These are phyloP conservation scores for Diospyros kaki DNA, from an alignment of 148 eudicot genomes.

Conservation along the genomic window DNA sequence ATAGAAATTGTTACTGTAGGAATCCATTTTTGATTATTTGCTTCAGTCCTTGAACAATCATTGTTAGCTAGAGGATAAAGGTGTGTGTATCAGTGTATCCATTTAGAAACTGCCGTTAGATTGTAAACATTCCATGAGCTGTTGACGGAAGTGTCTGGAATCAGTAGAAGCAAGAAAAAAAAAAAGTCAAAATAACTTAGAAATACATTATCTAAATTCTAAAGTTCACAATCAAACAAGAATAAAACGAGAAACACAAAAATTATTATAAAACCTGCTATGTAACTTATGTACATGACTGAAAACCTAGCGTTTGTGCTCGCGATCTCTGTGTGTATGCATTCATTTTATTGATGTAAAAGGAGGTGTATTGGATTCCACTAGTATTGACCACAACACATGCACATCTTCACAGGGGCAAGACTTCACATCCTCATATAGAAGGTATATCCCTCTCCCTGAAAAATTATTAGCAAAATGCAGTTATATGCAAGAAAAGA, in stretches of 20 bases:
- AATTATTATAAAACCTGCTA: background rate
- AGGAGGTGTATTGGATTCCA: conserved; percentile 52
- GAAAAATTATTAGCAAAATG: conserved; percentile 7
- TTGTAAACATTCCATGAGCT: too few species aligned
- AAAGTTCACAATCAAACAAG: background rate
- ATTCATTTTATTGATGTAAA: conserved; percentile 42
- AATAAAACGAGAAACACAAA: background rate
- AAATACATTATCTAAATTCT: conserved; percentile 1
- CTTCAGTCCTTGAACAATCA: background rate
- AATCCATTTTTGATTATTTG: background rate
- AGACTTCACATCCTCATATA: conserved; percentile 81
- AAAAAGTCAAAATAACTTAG: conserved; percentile 18
- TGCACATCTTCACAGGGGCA: conserved; percentile 88
- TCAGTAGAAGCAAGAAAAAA: too few species aligned
- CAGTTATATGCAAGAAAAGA: background rate
- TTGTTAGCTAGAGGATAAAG: background rate
- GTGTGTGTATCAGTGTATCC: background rate
- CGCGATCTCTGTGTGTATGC: conserved; percentile 11
- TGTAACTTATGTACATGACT: conserved; percentile 22
- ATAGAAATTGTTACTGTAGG: background rate
- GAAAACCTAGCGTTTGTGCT: conserved; percentile 11
- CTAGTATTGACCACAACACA: conserved; percentile 79
- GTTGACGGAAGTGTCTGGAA: too few species aligned
- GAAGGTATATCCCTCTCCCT: conserved; percentile 83
- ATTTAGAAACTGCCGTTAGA: background rate